Evolutionary conservation across 2,329 filamentous ascomycete species (phyloP).

Genomic region (Arthrobotrys iridis): DNA sequence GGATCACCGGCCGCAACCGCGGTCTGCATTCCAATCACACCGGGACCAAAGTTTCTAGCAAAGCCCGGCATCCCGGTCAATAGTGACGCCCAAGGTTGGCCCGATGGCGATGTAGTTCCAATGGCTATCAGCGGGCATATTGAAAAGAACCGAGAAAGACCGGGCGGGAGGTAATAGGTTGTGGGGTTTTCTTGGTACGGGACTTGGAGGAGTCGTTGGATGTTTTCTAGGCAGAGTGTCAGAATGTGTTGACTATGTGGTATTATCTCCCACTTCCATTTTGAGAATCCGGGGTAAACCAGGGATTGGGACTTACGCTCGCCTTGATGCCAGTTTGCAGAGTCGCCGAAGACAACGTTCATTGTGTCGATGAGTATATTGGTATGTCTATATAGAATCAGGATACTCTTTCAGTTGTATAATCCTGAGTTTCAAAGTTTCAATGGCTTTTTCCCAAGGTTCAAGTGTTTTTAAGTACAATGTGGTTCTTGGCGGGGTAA

Average conservation of each 20-base stretch:
- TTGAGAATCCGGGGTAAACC: background rate
- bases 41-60: slow-evolving; percentile 70
- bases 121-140: slow-evolving; percentile 75
- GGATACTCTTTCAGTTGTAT: background rate
- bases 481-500: background rate
- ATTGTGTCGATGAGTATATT: slow-evolving; percentile 19
- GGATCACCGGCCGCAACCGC: slow-evolving; percentile 74
- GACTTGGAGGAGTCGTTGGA: slow-evolving; percentile 72
- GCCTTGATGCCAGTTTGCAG: slow-evolving; percentile 3
- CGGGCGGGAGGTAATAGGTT: slow-evolving; percentile 69
- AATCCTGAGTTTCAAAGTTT: background rate
- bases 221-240: slow-evolving; percentile 58
- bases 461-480: background rate
- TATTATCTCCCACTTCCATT: background rate
- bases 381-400: background rate
- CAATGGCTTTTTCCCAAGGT: background rate
- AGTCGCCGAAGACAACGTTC: slow-evolving; percentile 19
- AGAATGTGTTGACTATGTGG: slow-evolving; percentile 32
- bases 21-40: slow-evolving; percentile 72
- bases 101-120: slow-evolving; percentile 73
- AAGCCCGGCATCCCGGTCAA: slow-evolving; percentile 80
- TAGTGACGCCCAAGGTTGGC: slow-evolving; percentile 78
- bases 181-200: slow-evolving; percentile 74
- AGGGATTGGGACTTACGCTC: slow-evolving; percentile 18
- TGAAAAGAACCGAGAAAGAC: slow-evolving; percentile 71